A percentile compares a stretch with the other conserved stretches of the same genome.
phyloP scores from a whole-genome alignment of 1,284 basidiomycete species.

The Trametes sp. region DNA sequence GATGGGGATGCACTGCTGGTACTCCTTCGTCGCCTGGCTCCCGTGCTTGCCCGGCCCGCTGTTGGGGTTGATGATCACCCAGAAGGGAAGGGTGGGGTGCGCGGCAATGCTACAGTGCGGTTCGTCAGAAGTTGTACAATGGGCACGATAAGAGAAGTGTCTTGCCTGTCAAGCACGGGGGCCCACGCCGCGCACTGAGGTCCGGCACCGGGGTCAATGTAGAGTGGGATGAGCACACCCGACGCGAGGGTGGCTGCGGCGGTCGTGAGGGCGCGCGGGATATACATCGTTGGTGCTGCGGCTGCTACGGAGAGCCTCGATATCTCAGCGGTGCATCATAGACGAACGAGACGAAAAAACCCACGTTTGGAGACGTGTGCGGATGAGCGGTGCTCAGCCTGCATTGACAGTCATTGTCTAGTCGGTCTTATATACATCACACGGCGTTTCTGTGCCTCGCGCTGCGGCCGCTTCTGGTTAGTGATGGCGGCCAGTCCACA shows the following conservation, averaged over 20 bases:
- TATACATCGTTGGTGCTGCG: slow-evolving; percentile 1
- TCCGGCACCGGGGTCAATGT: slow-evolving; percentile 28
- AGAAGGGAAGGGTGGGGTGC: slow-evolving; percentile 38
- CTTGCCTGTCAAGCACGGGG: slow-evolving; percentile 27
- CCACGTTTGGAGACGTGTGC: background rate
- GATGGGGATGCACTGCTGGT: slow-evolving; percentile 43
- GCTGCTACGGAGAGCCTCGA: background rate
- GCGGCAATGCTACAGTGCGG: slow-evolving; percentile 8
- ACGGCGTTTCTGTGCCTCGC: too few species aligned
- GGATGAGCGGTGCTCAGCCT: background rate
- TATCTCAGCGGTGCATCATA: too few species aligned
- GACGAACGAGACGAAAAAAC: too few species aligned
- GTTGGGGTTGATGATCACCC: slow-evolving; percentile 45
- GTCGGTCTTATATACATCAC: background rate
- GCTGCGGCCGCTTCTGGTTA: too few species aligned
- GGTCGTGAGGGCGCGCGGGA: slow-evolving; percentile 9
- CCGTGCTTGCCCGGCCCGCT: slow-evolving; percentile 43
- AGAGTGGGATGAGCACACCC: slow-evolving; percentile 33
- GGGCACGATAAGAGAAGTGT: background rate
- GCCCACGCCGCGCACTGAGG: slow-evolving; percentile 29
- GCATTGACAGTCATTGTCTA: too few species aligned
- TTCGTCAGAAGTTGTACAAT: background rate
- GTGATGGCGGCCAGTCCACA: background rate
- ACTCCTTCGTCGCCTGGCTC: slow-evolving; percentile 41
- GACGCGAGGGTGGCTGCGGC: slow-evolving; percentile 26